Percentiles rank a stretch among this genome's conserved stretches.
These are phyloP conservation scores for Anthracocystis walkeri DNA, from an alignment of 1,284 basidiomycete genomes.

Conservation along the genomic window DNA sequence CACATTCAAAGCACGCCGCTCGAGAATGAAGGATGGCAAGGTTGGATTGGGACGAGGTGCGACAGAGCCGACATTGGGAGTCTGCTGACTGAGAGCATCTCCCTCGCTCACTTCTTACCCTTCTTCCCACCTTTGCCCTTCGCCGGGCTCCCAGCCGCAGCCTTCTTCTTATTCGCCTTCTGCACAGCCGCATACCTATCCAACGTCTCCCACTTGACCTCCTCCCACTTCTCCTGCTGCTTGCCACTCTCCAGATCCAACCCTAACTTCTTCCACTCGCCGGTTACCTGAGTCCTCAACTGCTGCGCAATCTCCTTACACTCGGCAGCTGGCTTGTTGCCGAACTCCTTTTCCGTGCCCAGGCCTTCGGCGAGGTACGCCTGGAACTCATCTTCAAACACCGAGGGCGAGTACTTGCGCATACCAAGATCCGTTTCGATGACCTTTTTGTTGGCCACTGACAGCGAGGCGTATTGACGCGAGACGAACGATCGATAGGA, in stretches of 20 bases:
- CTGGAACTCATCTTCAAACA: conserved; percentile 64
- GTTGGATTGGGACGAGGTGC: background rate
- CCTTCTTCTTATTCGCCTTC: conserved; percentile 34
- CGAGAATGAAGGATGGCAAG: background rate
- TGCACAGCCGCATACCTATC: conserved; percentile 45
- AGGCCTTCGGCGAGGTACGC: conserved; percentile 61
- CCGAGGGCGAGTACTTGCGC: conserved; percentile 57
- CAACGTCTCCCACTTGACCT: conserved; percentile 44
- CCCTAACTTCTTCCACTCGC: conserved; percentile 44
- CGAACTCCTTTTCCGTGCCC: conserved; percentile 54
- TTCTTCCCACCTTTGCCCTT: conserved; percentile 35
- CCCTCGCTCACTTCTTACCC: conserved; percentile 23
- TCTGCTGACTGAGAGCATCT: background rate
- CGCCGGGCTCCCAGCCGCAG: background rate
- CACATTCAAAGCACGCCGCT: background rate
- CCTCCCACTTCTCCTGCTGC: conserved; percentile 41
- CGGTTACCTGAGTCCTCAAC: conserved; percentile 26
- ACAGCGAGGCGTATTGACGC: conserved; percentile 38
- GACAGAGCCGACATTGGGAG: too few relatives aligned
- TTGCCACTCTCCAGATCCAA: conserved; percentile 20
- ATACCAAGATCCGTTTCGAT: conserved; percentile 60
- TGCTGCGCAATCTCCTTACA: conserved; percentile 42
- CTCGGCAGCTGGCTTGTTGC: conserved; percentile 51
- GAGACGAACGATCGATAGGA: conserved; percentile 47
- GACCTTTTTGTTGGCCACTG: conserved; percentile 36